Evolutionary conservation across 78 protist genomes (phyloP).

Genomic region (Dictyostelium firmibasis): DNA sequence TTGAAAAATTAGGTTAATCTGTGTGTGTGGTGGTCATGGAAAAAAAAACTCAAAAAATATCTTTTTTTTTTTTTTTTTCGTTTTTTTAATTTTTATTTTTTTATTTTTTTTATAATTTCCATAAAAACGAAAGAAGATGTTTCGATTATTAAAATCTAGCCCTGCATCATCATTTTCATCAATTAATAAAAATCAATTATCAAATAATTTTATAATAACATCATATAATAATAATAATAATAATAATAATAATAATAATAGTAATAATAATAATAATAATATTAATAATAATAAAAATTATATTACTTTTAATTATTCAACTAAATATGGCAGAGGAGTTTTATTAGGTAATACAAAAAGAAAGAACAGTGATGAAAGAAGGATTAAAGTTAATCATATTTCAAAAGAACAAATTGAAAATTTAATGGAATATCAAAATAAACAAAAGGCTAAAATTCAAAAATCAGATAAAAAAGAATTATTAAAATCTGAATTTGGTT

Average conservation of each 20-base stretch:
- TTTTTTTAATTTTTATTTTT: neutral
- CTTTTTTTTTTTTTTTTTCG: too few species aligned
- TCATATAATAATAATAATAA: neutral
- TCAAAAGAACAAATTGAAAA: neutral
- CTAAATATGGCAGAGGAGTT: neutral
- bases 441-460: neutral
- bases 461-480: neutral
- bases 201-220: neutral
- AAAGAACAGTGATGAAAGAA: neutral
- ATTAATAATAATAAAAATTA: neutral
- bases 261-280: neutral
- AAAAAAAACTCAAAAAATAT: neutral
- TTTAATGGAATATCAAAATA: neutral
- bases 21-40: neutral
- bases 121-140: neutral
- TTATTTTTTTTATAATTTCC: neutral
- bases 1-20: neutral
- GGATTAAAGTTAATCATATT: slow-evolving; percentile 2
- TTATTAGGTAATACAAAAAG: slow-evolving; percentile 11
- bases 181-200: neutral
- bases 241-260: neutral
- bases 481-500: neutral
- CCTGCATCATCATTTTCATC: neutral
- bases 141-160: neutral
- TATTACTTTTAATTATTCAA: neutral